Evolutionary conservation across 1,139 yeast genomes (phyloP).

Genomic region (Geotrichum histeridarum): DNA sequence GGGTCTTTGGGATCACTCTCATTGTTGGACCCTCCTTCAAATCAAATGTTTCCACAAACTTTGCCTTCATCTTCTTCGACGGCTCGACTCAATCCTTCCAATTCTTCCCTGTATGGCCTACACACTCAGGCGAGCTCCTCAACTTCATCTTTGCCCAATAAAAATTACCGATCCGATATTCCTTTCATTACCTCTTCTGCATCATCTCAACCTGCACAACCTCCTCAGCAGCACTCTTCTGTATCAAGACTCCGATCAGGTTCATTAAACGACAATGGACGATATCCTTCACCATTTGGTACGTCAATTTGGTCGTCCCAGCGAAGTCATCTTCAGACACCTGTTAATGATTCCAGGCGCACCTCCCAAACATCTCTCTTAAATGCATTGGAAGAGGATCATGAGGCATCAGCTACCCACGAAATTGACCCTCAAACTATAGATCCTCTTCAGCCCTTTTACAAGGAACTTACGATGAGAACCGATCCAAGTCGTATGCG

Average conservation of each 20-base stretch:
- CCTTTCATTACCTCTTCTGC: constrained; percentile 20
- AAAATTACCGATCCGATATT: constrained; percentile 13
- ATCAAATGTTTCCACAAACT: constrained; percentile 17
- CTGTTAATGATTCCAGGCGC: constrained; percentile 17
- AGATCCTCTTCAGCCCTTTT: constrained; percentile 37
- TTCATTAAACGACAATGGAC: constrained; percentile 32
- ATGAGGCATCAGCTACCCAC: constrained; percentile 17
- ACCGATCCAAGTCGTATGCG: constrained; percentile 39
- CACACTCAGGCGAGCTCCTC: constrained; percentile 20
- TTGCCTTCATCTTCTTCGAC: constrained; percentile 18
- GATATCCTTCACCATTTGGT: constrained; percentile 33
- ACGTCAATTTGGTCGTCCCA: constrained; percentile 35
- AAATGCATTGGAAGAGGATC: constrained; percentile 20
- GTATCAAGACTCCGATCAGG: constrained; percentile 34
- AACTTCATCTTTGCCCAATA: constrained; percentile 16
- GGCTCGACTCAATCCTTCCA: constrained; percentile 7
- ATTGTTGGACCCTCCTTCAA: constrained; percentile 29
- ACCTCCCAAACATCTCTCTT: constrained; percentile 21
- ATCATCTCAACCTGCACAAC: constrained; percentile 13
- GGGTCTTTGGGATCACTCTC: constrained; percentile 36
- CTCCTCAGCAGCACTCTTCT: constrained; percentile 13
- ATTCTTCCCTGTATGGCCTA: constrained; percentile 5
- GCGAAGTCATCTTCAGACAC: constrained; percentile 16
- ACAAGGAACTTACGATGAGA: constrained; percentile 32
- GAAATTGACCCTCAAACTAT: constrained; percentile 16